phyloP scores from a whole-genome alignment of 208 protist genomes.

The Wallacemonas sp. region DNA sequence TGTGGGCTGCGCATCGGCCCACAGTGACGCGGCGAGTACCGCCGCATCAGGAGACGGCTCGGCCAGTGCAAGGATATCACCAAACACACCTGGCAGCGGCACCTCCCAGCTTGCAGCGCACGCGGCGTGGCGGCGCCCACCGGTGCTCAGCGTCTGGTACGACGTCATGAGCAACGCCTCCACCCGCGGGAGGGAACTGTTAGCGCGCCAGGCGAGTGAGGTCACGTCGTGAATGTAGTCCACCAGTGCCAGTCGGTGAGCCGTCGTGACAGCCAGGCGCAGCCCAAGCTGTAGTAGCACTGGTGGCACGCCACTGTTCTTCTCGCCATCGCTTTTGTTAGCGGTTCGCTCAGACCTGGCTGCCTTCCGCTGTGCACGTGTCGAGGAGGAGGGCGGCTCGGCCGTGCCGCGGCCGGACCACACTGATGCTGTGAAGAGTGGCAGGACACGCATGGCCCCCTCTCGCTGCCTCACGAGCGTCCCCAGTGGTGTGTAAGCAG shows the following conservation, averaged over 20 bases:
- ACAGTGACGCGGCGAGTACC: background rate
- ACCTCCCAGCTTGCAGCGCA: background rate
- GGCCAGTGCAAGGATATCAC: background rate
- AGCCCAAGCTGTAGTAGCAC: background rate
- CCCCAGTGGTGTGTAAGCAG: background rate
- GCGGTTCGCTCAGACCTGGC: too few relatives aligned
- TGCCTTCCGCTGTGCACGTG: too few relatives aligned
- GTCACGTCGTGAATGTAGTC: background rate
- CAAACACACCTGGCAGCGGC: background rate
- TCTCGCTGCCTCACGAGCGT: constrained; percentile 5
- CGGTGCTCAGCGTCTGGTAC: background rate
- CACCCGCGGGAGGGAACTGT: background rate
- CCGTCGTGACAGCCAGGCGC: background rate
- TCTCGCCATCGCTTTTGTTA: too few relatives aligned
- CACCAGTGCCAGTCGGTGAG: background rate
- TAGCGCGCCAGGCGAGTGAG: background rate
- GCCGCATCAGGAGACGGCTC: background rate
- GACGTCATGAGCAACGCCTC: background rate
- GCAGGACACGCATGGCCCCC: background rate
- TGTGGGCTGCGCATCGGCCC: background rate
- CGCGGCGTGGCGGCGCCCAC: background rate
- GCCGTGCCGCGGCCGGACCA: background rate
- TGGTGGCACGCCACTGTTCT: background rate
- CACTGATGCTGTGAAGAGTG: background rate
- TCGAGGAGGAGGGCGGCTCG: too few relatives aligned